Conservation (phyloP, 345 rosid genomes). For the Geranium rotundifolium region DNA sequence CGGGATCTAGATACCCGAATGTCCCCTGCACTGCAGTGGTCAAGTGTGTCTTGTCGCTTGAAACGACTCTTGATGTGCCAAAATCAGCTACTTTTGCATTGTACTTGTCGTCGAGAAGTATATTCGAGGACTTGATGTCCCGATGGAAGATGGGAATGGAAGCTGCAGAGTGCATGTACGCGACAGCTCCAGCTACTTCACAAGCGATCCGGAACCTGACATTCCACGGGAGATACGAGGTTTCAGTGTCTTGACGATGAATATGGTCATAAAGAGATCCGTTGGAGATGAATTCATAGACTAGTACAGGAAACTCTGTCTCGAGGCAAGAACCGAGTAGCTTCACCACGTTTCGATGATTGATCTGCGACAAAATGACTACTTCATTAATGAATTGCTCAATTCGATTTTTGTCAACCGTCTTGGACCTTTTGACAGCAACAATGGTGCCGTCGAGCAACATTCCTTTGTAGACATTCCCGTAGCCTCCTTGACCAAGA, state of each 20-base stretch:
- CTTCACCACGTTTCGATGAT: conserved; percentile 21
- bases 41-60: conserved; percentile 12
- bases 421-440: conserved; percentile 18
- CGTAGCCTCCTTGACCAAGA: conserved; percentile 21
- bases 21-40: conserved; percentile 15
- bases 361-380: conserved; percentile 18
- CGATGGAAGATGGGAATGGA: conserved; percentile 22
- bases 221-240: conserved; percentile 13
- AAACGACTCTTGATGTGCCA: conserved; percentile 12
- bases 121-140: conserved; percentile 25
- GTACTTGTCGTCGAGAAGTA: conserved; percentile 17
- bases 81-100: conserved; percentile 10
- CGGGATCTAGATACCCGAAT: conserved; percentile 14
- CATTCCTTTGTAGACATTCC: conserved; percentile 15
- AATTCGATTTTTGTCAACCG: conserved; percentile 11
- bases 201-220: conserved; percentile 19
- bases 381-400: conserved; percentile 21
- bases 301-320: conserved; percentile 16
- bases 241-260: neutral
- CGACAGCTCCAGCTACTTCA: conserved; percentile 22
- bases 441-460: conserved; percentile 16
- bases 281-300: conserved; percentile 14
- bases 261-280: conserved; percentile 19
- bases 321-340: conserved; percentile 17
- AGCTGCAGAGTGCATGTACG: conserved; percentile 22